Base-by-base conservation (phyloP, 345 rosid species). In the Eutrema japonicum region DNA sequence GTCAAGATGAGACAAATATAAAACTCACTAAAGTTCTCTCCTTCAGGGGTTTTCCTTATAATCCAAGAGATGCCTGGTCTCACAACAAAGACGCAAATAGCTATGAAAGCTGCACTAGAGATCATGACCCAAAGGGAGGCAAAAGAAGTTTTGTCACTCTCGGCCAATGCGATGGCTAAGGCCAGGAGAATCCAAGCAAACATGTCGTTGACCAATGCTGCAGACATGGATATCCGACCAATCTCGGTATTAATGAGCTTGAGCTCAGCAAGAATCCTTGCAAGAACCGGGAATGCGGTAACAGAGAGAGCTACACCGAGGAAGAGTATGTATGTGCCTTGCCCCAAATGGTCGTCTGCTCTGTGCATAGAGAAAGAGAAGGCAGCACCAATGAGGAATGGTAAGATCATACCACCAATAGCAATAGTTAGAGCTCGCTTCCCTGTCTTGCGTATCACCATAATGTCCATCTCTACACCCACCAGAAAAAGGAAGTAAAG, bases 391-490 rank as follows among this genome's bases (percentile, higher is more conserved):
- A 87, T 61, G 1, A 81, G 13, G 70, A 95, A 92, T 10, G 99
- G 99, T 57, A 95, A 54, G 54, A 90, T 38, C 99, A 95, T 95
- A 11, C 99, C 96, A 1, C 88, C 81, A 33, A 84, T 5, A 13
- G 97, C 99, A 0, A 90, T 81, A 8, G 78, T 85, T 13, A 88
- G 3, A 4, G 96, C 83, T 76, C 85, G 86, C 70, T 71, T 90
- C 9, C 97, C 97, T 0, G 93, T 86, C n/a, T 80, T 81, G 12
- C 78, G 85, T 47, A 95, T 78, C 50, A 86, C 97, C 0, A 89
- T 77, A n/a, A 95, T 78, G 77, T 95, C 97, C 97, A 95, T 95
- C 74, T 92, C 97, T 7, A 95, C 91, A 43, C 97, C 99, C 12
- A 95, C 92, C 11, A 95, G 79, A 82, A 95, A 95, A 37, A 95